phyloP scores from a whole-genome alignment of 306 rosid genomes.

The Lathyrus tuberosus region DNA sequence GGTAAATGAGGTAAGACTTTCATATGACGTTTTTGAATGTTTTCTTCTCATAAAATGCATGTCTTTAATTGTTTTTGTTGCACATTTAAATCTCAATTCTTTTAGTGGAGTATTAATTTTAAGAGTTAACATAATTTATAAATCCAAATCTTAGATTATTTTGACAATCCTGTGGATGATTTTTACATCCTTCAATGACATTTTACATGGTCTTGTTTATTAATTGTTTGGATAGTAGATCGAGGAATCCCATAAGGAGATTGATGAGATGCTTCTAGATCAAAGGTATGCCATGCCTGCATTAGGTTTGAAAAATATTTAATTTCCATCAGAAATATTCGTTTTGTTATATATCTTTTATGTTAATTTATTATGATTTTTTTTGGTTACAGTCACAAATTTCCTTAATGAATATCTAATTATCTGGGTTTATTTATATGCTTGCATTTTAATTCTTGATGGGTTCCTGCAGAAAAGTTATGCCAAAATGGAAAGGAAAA shows the following conservation, averaged over 20 bases:
- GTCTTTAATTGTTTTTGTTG: constrained; percentile 22
- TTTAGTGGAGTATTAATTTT: neutral
- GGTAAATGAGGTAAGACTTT: constrained; percentile 77
- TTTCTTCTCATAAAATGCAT: constrained; percentile 14
- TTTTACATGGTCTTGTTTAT: constrained; percentile 32
- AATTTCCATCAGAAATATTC: constrained; percentile 30
- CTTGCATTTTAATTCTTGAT: constrained; percentile 28
- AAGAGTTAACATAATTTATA: constrained; percentile 20
- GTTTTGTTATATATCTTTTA: constrained; percentile 17
- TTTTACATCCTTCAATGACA: constrained; percentile 29
- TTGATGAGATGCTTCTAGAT: constrained; percentile 80
- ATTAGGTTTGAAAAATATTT: constrained; percentile 38
- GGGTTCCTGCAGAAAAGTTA: constrained; percentile 14
- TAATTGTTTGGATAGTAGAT: constrained; percentile 58
- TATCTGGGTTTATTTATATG: constrained; percentile 24
- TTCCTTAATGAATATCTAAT: constrained; percentile 15
- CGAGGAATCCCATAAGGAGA: constrained; percentile 83
- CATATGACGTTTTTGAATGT: constrained; percentile 25
- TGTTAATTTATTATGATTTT: constrained; percentile 8
- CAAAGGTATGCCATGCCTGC: constrained; percentile 62
- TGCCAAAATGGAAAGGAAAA: constrained; percentile 4
- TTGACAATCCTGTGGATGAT: constrained; percentile 10
- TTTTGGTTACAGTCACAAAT: constrained; percentile 4
- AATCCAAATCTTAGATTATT: constrained; percentile 17
- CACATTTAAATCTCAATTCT: constrained; percentile 9